A percentile compares a stretch with the other conserved stretches of the same genome.
Conservation (phyloP, 179 eudicot species). For the Beta lomatogona region DNA sequence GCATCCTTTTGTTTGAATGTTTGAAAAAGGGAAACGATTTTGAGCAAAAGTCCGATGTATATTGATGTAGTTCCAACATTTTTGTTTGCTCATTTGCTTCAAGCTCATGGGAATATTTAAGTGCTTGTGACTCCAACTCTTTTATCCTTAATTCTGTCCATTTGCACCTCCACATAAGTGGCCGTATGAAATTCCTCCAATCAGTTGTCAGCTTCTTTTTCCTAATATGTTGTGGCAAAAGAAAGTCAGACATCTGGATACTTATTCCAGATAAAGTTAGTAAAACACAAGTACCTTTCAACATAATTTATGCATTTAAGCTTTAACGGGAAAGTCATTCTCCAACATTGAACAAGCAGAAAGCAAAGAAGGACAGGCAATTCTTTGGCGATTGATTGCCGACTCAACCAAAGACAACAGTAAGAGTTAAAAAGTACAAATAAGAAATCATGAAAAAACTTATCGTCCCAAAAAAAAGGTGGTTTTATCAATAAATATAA, state of each 20-base stretch:
- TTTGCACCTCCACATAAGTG: constrained; percentile 96
- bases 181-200: constrained; percentile 82
- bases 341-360: constrained; percentile 1
- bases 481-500: background rate
- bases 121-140: constrained; percentile 67
- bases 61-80: constrained; percentile 46
- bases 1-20: constrained; percentile 43
- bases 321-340: background rate
- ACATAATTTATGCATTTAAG: background rate
- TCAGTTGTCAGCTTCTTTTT: constrained; percentile 67
- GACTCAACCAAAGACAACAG: background rate
- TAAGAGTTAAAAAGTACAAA: background rate
- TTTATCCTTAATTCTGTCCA: constrained; percentile 80
- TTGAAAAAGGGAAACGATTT: constrained; percentile 48
- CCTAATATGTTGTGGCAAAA: constrained; percentile 38
- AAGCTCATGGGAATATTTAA: constrained; percentile 53
- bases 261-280: background rate
- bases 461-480: background rate
- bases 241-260: constrained; percentile 7
- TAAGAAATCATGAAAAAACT: background rate
- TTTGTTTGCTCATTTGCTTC: constrained; percentile 50
- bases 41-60: constrained; percentile 50
- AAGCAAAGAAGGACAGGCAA: background rate
- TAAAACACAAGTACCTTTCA: background rate
- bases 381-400: background rate